A percentile compares a stretch with the other conserved stretches of the same genome.
These are phyloP conservation scores for Nidula niveotomentosa DNA, from an alignment of 1,284 basidiomycete species.

Conservation along the genomic window DNA sequence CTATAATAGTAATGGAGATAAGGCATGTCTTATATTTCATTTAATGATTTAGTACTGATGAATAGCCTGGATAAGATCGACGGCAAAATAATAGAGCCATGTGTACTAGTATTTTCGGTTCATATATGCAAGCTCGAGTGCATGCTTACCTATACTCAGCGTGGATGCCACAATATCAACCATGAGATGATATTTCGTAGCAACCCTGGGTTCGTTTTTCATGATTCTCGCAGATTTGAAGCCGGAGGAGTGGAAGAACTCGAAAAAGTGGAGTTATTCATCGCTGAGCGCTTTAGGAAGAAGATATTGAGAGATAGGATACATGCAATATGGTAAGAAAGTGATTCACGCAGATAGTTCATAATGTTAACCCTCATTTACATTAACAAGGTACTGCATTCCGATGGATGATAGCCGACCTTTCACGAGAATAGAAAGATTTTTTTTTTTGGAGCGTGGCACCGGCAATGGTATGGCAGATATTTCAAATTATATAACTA, in stretches of 20 bases:
- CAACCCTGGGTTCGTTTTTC: slow-evolving; percentile 21
- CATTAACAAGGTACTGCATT: slow-evolving; percentile 18
- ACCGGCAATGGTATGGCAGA: slow-evolving; percentile 11
- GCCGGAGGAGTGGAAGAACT: slow-evolving; percentile 15
- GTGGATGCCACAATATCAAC: slow-evolving; percentile 19
- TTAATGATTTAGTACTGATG: not conserved
- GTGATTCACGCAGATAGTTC: not conserved
- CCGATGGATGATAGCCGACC: slow-evolving; percentile 13
- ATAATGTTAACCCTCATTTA: not conserved
- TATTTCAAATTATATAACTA: not conserved
- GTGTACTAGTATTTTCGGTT: not conserved
- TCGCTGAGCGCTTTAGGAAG: slow-evolving; percentile 9
- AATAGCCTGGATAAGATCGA: not conserved
- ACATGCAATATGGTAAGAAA: slow-evolving; percentile 22
- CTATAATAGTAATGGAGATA: slow-evolving; percentile 6
- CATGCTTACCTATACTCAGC: slow-evolving; percentile 6
- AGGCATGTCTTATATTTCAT: slow-evolving; percentile 4
- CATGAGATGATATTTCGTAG: slow-evolving; percentile 14
- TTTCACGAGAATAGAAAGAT: slow-evolving; percentile 14
- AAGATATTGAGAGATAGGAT: slow-evolving; percentile 15
- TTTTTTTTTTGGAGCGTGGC: slow-evolving; percentile 17
- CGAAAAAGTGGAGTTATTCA: slow-evolving; percentile 14
- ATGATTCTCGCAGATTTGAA: slow-evolving; percentile 24
- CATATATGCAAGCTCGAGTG: not conserved
- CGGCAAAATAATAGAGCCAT: not conserved